Conservation (phyloP, 495 filamentous ascomycete genomes). For the Penicillium salamii region DNA sequence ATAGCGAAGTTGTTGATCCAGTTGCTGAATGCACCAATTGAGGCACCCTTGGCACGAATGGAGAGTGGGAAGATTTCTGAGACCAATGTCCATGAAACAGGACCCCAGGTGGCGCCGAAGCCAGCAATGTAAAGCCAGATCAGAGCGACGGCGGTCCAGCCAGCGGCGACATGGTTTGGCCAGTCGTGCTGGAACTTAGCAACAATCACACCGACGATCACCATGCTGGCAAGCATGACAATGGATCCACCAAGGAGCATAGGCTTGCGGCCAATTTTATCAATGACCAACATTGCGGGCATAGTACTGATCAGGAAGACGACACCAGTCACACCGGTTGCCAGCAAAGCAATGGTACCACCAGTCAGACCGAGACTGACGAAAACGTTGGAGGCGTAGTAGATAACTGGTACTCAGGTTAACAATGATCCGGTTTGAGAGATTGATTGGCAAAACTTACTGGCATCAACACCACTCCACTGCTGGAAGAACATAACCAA, state of each 20-base stretch:
- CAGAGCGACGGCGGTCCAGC: constrained; percentile 40
- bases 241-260: constrained; percentile 67
- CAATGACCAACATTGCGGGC: constrained; percentile 70
- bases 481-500: constrained; percentile 45
- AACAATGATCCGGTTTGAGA: not conserved
- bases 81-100: constrained; percentile 24
- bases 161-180: constrained; percentile 33
- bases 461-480: constrained; percentile 42
- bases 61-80: constrained; percentile 45
- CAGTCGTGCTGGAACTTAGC: constrained; percentile 36
- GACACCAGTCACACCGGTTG: constrained; percentile 59
- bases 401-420: constrained; percentile 20
- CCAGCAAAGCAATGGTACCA: constrained; percentile 67
- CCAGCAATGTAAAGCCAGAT: constrained; percentile 38
- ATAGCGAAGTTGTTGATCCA: constrained; percentile 53
- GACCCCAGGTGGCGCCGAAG: constrained; percentile 67
- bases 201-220: constrained; percentile 50
- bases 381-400: constrained; percentile 39
- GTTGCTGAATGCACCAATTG: constrained; percentile 40
- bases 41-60: constrained; percentile 44
- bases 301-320: constrained; percentile 71
- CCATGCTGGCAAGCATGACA: constrained; percentile 35
- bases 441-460: constrained; percentile 11
- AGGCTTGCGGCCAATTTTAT: constrained; percentile 70
- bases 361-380: constrained; percentile 83